These are phyloP conservation scores for Circinella minor DNA, from an alignment of 371 early-diverging fungal genomes.

Conservation along the genomic window DNA sequence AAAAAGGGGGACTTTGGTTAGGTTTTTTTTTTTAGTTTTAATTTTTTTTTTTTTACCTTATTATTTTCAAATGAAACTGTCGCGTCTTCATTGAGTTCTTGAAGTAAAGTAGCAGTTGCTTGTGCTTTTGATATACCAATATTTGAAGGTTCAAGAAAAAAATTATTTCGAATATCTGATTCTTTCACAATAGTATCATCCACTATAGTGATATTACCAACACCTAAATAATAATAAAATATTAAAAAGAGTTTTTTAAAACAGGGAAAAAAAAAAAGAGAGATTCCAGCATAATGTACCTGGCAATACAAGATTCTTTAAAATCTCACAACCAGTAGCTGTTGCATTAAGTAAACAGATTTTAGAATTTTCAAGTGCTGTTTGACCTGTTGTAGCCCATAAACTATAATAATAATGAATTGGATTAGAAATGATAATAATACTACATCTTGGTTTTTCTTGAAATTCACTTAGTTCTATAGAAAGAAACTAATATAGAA, in stretches of 20 bases:
- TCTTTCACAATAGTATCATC: conserved; percentile 78
- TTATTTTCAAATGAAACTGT: conserved; percentile 55
- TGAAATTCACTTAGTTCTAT: no score
- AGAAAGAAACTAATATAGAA: no score
- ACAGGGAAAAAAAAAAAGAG: not conserved
- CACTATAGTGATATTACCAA: conserved; percentile 85
- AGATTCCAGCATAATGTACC: conserved; percentile 55
- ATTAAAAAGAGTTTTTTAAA: not conserved
- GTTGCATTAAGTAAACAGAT: conserved; percentile 85
- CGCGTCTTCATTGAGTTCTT: conserved; percentile 90
- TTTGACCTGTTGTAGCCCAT: conserved; percentile 92
- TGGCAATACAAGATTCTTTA: conserved; percentile 95
- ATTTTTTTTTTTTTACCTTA: conserved; percentile 36
- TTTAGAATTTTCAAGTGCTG: conserved; percentile 80
- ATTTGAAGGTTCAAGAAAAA: conserved; percentile 77
- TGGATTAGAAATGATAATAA: no score
- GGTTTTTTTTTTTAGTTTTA: no score
- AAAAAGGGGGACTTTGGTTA: not conserved
- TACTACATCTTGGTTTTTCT: no score
- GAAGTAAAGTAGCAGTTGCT: conserved; percentile 65
- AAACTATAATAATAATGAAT: conserved; percentile 55
- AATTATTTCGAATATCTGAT: conserved; percentile 84
- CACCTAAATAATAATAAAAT: conserved; percentile 58
- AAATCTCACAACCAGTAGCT: conserved; percentile 85
- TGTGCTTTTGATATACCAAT: conserved; percentile 73